phyloP scores from a whole-genome alignment of 2,329 filamentous ascomycete species.

The Phoma sp. region DNA sequence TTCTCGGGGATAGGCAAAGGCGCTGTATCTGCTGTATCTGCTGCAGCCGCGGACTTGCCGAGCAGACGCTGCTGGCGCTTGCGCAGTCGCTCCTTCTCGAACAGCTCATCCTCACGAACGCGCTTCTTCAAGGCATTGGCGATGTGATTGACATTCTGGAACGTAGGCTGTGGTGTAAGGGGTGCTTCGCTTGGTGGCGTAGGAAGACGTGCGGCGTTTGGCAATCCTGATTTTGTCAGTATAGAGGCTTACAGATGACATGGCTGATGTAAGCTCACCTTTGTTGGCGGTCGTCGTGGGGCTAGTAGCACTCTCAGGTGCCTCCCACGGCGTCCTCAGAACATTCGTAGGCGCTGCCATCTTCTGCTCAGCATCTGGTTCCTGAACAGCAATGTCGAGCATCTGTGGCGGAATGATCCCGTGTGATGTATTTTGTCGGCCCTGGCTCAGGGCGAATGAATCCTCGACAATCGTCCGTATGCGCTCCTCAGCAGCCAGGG shows the following conservation, averaged over 20 bases:
- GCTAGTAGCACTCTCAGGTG: constrained; percentile 60
- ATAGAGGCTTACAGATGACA: background rate
- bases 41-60: constrained; percentile 35
- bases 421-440: constrained; percentile 79
- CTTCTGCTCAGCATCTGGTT: constrained; percentile 51
- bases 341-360: constrained; percentile 49
- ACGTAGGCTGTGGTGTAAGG: constrained; percentile 58
- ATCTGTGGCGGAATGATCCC: constrained; percentile 81
- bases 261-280: constrained; percentile 25
- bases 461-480: constrained; percentile 80
- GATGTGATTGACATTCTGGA: constrained; percentile 64
- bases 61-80: constrained; percentile 54
- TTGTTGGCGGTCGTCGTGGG: constrained; percentile 58
- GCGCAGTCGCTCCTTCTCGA: constrained; percentile 69
- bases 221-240: constrained; percentile 35
- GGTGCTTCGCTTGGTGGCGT: constrained; percentile 57
- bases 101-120: constrained; percentile 65
- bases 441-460: constrained; percentile 72
- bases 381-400: constrained; percentile 70
- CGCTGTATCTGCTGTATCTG: constrained; percentile 32
- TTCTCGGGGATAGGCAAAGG: constrained; percentile 51
- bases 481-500: constrained; percentile 82
- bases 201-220: constrained; percentile 52
- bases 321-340: constrained; percentile 51
- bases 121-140: constrained; percentile 57